Conservation (phyloP, 2,329 filamentous ascomycete genomes). For the Aspergillus amoenus region DNA sequence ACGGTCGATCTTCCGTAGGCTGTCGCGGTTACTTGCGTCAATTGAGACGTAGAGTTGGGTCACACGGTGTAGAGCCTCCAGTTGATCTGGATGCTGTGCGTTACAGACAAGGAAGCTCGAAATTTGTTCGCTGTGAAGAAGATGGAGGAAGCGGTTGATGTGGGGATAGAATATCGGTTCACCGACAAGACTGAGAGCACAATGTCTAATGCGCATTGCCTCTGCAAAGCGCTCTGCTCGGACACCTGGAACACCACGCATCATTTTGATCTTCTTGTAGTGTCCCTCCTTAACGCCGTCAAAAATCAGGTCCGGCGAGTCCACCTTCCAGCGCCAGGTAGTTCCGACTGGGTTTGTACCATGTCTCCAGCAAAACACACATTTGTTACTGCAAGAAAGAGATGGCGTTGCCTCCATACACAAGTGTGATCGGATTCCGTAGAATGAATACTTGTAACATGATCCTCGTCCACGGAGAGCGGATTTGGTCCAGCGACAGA, state of each 20-base stretch:
- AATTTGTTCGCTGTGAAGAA: conserved; percentile 83
- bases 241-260: conserved; percentile 90
- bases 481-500: conserved; percentile 98
- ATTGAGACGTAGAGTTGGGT: conserved; percentile 97
- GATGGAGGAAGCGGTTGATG: conserved; percentile 84
- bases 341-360: conserved; percentile 96
- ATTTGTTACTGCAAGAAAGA: conserved; percentile 95
- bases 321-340: conserved; percentile 94
- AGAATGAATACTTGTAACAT: conserved; percentile 98
- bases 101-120: conserved; percentile 97
- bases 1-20: conserved; percentile 81
- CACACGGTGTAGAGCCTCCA: conserved; percentile 76
- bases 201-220: conserved; percentile 90
- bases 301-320: conserved; percentile 87
- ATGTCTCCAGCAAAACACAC: conserved; percentile 98
- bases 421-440: conserved; percentile 92
- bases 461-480: conserved; percentile 88
- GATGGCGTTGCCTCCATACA: conserved; percentile 99
- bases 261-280: conserved; percentile 97
- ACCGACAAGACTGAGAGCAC: conserved; percentile 85
- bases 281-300: conserved; percentile 85
- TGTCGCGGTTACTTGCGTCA: conserved; percentile 87
- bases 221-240: conserved; percentile 88
- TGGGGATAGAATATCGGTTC: conserved; percentile 99
- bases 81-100: conserved; percentile 89